Evolutionary conservation across 192 early-diverging fungal genomes (phyloP).

Genomic region (Pilaira anomala): DNA sequence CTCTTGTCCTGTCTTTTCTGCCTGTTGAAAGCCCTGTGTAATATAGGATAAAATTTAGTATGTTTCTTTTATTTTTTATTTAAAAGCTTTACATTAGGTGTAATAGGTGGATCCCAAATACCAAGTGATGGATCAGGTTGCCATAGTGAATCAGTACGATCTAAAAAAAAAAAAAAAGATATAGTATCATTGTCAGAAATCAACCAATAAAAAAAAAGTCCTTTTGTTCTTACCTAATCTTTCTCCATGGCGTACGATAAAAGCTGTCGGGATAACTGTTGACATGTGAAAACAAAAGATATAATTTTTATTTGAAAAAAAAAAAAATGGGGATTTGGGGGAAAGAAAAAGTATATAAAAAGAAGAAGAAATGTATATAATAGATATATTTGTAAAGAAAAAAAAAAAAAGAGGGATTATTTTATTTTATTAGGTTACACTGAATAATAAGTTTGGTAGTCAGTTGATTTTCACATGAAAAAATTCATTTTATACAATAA

Average conservation of each 20-base stretch:
- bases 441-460: too few species aligned
- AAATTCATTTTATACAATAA: too few species aligned
- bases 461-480: too few species aligned
- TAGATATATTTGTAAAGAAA: too few species aligned
- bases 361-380: constrained; percentile 1
- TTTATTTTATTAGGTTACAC: constrained; percentile 10
- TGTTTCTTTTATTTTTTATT: not conserved
- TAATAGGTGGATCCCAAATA: constrained; percentile 36
- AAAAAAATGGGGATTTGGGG: constrained; percentile 3
- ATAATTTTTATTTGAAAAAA: too few species aligned
- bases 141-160: constrained; percentile 31
- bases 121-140: constrained; percentile 32
- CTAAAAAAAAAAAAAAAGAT: constrained; percentile 18
- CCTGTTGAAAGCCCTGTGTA: constrained; percentile 24
- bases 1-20: constrained; percentile 28
- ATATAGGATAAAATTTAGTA: not conserved
- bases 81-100: constrained; percentile 10
- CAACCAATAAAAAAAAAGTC: not conserved
- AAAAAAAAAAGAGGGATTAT: constrained; percentile 3
- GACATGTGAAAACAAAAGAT: not conserved
- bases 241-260: constrained; percentile 38
- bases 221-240: constrained; percentile 27
- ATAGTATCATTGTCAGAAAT: not conserved
- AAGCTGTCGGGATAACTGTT: constrained; percentile 21
- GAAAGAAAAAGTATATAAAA: constrained; percentile 2